Percentiles rank a stretch among this genome's conserved stretches.
These are phyloP conservation scores for Pythium insidiosum DNA, from an alignment of 352 stramenopile species.

Conservation along the genomic window DNA sequence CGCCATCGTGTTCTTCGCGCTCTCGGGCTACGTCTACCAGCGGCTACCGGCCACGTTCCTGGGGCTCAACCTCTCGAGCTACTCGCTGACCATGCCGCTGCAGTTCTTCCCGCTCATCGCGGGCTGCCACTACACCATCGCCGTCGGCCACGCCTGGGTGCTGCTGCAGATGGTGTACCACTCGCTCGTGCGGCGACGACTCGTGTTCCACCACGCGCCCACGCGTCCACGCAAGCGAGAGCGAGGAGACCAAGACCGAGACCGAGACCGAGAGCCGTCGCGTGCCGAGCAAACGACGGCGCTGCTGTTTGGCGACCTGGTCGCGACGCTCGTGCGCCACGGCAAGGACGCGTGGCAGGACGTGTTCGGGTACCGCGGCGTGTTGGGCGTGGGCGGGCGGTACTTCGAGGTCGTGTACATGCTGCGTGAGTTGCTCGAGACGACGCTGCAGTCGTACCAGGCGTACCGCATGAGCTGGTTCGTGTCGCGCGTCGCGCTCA, in stretches of 20 bases:
- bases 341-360: not conserved
- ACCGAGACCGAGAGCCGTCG: too few species aligned
- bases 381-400: conserved; percentile 9
- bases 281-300: too few species aligned
- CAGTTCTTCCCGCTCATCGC: conserved; percentile 1
- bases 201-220: too few species aligned
- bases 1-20: conserved; percentile 2
- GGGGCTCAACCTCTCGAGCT: conserved; percentile 1
- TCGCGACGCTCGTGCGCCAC: too few species aligned
- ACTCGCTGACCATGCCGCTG: conserved; percentile 1
- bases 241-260: too few species aligned
- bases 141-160: conserved; percentile 3
- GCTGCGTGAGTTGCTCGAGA: conserved; percentile 12
- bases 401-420: conserved; percentile 7
- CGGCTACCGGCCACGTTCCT: not conserved
- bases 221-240: too few species aligned
- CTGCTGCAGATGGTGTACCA: conserved; percentile 8
- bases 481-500: conserved; percentile 6
- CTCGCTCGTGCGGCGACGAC: not conserved
- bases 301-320: too few species aligned
- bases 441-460: conserved; percentile 17
- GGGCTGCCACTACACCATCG: not conserved
- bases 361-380: not conserved
- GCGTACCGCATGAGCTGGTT: conserved; percentile 21
- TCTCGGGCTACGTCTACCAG: conserved; percentile 4